Evolutionary conservation across 139 green algal genomes (phyloP).

Genomic region (Parachlorella kessleri): DNA sequence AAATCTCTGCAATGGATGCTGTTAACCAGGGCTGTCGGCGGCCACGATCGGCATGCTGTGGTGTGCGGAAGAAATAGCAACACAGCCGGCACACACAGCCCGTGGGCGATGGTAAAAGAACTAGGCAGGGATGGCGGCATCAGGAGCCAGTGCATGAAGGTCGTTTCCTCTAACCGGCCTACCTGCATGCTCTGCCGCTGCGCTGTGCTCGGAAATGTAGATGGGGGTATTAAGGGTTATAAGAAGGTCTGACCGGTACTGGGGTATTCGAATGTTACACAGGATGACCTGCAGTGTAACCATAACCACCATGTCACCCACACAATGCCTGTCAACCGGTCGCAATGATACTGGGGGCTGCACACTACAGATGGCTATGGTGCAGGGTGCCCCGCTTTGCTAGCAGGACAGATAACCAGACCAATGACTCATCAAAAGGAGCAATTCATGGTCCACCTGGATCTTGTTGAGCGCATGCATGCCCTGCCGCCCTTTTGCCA

Average conservation of each 20-base stretch:
- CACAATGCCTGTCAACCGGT: conserved; percentile 21
- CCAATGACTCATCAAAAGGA: neutral
- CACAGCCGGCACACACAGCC: neutral
- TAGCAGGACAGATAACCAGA: neutral
- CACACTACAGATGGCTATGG: neutral
- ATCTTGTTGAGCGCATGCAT: conserved; percentile 28
- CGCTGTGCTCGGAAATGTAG: conserved; percentile 46
- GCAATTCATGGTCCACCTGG: too few relatives aligned
- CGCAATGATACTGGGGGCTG: neutral
- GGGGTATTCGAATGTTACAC: conserved; percentile 55
- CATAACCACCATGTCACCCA: conserved; percentile 18
- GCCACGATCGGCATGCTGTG: too few relatives aligned
- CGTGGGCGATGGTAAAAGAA: too few relatives aligned
- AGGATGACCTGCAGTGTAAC: conserved; percentile 37
- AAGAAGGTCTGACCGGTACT: conserved; percentile 51
- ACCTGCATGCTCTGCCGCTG: conserved; percentile 50
- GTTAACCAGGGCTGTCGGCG: neutral
- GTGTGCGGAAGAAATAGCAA: neutral
- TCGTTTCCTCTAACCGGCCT: too few relatives aligned
- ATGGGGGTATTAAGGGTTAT: conserved; percentile 65
- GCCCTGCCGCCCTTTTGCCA: conserved; percentile 31
- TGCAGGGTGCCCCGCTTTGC: neutral
- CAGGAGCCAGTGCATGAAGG: too few relatives aligned
- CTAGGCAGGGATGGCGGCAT: too few relatives aligned
- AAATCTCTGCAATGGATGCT: neutral